Evolutionary conservation across 805 yeast species (phyloP).

Genomic region (Blastobotrys attinorum): DNA sequence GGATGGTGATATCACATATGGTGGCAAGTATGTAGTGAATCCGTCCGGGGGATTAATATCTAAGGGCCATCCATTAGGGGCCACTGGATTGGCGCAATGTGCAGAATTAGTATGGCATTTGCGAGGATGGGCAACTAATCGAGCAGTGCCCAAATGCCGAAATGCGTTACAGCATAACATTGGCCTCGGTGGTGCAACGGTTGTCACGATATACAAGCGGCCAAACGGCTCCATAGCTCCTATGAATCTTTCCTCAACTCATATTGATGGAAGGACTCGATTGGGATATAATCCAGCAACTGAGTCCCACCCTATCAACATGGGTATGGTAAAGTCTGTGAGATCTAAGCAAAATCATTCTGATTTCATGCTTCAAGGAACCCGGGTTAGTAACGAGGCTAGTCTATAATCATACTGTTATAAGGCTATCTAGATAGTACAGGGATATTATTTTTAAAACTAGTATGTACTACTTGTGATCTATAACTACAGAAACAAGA

Average conservation of each 20-base stretch:
- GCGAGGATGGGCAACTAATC: conserved; percentile 23
- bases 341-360: conserved; percentile 7
- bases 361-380: conserved; percentile 10
- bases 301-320: conserved; percentile 15
- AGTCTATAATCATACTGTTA: neutral
- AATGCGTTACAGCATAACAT: conserved; percentile 21
- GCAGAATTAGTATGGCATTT: conserved; percentile 22
- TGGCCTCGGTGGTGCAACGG: conserved; percentile 23
- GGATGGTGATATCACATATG: conserved; percentile 20
- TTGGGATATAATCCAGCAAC: conserved; percentile 21
- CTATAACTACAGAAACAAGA: conserved; percentile 35
- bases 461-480: conserved; percentile 1
- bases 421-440: too few relatives aligned
- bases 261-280: conserved; percentile 17
- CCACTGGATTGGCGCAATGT: conserved; percentile 22
- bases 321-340: conserved; percentile 11
- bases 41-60: conserved; percentile 23
- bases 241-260: conserved; percentile 5
- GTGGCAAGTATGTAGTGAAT: conserved; percentile 21
- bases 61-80: conserved; percentile 24
- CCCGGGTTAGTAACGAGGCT: neutral
- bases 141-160: conserved; percentile 16
- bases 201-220: conserved; percentile 18
- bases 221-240: conserved; percentile 16
- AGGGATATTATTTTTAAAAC: neutral